Evolutionary conservation across 2,329 filamentous ascomycete species (phyloP).

Genomic region (Xylaria sp.): DNA sequence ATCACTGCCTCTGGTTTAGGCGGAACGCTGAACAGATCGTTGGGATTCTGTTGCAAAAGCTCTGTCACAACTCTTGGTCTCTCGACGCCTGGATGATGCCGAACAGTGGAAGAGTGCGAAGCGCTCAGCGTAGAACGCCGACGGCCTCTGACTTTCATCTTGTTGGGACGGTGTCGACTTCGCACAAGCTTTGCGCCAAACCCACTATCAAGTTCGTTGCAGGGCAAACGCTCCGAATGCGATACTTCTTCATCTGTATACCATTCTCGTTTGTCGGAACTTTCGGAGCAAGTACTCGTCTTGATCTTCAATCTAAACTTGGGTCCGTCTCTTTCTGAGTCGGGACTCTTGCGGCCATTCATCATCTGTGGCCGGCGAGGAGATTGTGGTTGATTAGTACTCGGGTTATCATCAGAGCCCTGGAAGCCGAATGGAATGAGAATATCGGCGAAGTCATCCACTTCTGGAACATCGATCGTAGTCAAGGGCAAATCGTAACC

Average conservation of each 20-base stretch:
- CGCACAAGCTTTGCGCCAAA: slow-evolving; percentile 4
- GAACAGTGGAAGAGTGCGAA: slow-evolving; percentile 24
- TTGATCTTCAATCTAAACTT: slow-evolving; percentile 28
- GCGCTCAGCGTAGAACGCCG: slow-evolving; percentile 17
- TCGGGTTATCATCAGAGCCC: background rate
- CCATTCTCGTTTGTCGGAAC: slow-evolving; percentile 11
- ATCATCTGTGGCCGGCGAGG: background rate
- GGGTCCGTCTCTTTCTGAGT: slow-evolving; percentile 22
- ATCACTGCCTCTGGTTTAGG: slow-evolving; percentile 18
- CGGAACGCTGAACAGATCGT: slow-evolving; percentile 26
- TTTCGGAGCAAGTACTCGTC: slow-evolving; percentile 18
- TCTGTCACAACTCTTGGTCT: slow-evolving; percentile 16
- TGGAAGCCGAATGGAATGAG: slow-evolving; percentile 27
- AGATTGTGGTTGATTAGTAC: background rate
- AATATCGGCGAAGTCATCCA: slow-evolving; percentile 28
- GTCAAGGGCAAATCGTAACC: slow-evolving; percentile 22
- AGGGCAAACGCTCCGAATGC: slow-evolving; percentile 11
- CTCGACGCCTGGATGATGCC: slow-evolving; percentile 18
- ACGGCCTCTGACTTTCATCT: slow-evolving; percentile 26
- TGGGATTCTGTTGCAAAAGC: slow-evolving; percentile 20
- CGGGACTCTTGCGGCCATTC: background rate
- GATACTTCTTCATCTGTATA: slow-evolving; percentile 12
- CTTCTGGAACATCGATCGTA: slow-evolving; percentile 22
- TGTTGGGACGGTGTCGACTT: slow-evolving; percentile 15
- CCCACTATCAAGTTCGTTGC: slow-evolving; percentile 11